Evolutionary conservation across 2,329 filamentous ascomycete species (phyloP).

Genomic region (Pleoardoris graminearum): DNA sequence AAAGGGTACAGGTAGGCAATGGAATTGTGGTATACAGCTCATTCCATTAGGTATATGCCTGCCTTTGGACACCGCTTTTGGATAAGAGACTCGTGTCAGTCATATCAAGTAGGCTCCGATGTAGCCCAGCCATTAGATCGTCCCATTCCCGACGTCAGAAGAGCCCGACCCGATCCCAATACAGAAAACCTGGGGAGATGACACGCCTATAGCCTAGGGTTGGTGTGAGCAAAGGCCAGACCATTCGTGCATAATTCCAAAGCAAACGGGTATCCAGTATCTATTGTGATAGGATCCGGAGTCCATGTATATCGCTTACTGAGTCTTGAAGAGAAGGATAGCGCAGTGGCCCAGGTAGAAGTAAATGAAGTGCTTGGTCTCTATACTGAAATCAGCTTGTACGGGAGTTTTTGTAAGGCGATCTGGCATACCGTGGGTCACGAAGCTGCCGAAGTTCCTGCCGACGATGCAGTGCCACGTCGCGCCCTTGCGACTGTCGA

Average conservation of each 20-base stretch:
- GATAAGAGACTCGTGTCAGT: slow-evolving; percentile 31
- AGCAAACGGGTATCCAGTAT: slow-evolving; percentile 7
- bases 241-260: not conserved
- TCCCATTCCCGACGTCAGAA: slow-evolving; percentile 2
- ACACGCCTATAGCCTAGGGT: slow-evolving; percentile 7
- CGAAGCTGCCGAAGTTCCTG: slow-evolving; percentile 97
- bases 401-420: not conserved
- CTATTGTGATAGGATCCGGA: slow-evolving; percentile 5
- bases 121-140: slow-evolving; percentile 10
- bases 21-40: not conserved
- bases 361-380: slow-evolving; percentile 99
- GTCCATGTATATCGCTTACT: slow-evolving; percentile 56
- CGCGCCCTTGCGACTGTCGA: slow-evolving; percentile 93
- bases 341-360: slow-evolving; percentile 99
- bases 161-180: not conserved
- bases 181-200: not conserved
- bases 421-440: slow-evolving; percentile 78
- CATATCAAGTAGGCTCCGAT: slow-evolving; percentile 20
- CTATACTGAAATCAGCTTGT: slow-evolving; percentile 54
- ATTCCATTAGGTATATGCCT: slow-evolving; percentile 12
- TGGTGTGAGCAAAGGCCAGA: not conserved
- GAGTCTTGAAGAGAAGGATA: slow-evolving; percentile 98
- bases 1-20: not conserved
- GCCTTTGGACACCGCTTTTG: slow-evolving; percentile 20
- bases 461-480: slow-evolving; percentile 99